Percentiles rank a stretch among this genome's conserved stretches.
Conservation (phyloP, 345 rosid species). For the Litchi chinensis region DNA sequence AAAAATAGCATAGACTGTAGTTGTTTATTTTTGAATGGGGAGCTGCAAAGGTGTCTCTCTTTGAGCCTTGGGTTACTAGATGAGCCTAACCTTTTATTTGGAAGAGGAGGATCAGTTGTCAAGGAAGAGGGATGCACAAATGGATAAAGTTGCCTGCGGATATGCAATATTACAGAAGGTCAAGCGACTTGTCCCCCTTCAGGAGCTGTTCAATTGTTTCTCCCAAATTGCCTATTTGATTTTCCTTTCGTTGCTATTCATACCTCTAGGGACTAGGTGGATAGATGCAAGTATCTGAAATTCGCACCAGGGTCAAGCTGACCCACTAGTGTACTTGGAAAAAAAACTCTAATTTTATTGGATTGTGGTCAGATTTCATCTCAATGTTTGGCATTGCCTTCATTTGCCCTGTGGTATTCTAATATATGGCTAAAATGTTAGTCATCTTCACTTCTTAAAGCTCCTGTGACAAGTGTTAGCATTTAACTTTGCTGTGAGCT, state of each 20-base stretch:
- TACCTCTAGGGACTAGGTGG: neutral
- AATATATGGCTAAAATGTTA: neutral
- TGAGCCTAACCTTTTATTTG: neutral
- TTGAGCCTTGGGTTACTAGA: neutral
- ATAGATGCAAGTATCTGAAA: neutral
- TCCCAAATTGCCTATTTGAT: neutral
- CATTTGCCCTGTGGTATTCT: slow-evolving; percentile 4
- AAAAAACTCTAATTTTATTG: neutral
- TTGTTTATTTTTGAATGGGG: slow-evolving; percentile 13
- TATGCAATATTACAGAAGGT: neutral
- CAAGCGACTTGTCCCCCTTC: neutral
- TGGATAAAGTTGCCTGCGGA: neutral
- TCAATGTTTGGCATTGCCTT: neutral
- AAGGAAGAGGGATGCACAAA: neutral
- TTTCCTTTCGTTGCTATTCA: neutral
- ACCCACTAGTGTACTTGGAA: neutral
- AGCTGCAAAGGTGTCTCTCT: slow-evolving; percentile 3
- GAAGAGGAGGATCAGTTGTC: neutral
- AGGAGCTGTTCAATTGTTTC: neutral
- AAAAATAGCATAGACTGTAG: neutral
- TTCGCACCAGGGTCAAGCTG: slow-evolving; percentile 7
- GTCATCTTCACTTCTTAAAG: neutral
- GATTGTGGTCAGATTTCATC: neutral
- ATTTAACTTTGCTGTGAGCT: neutral
- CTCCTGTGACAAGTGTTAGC: neutral